Evolutionary conservation across 331 rosid genomes (phyloP).

Genomic region (Malus hybrid): DNA sequence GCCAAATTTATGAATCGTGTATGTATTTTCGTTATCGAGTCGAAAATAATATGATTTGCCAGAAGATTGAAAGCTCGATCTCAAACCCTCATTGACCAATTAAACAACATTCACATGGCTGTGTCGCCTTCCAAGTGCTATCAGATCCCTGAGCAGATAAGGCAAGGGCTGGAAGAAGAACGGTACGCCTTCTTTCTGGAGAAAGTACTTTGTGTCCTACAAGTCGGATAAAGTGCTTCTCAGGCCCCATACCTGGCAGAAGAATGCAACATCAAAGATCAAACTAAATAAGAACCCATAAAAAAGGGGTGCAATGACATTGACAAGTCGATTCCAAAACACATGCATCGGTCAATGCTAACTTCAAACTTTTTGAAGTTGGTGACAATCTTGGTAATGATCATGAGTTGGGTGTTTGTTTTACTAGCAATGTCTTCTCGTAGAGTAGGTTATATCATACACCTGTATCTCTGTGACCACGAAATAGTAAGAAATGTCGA

Average conservation of each 20-base stretch:
- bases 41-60: background rate
- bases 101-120: background rate
- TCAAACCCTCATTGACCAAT: background rate
- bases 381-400: too few relatives aligned
- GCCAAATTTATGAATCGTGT: background rate
- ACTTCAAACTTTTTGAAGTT: too few relatives aligned
- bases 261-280: constrained; percentile 3
- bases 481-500: too few relatives aligned
- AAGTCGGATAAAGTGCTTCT: constrained; percentile 8
- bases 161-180: too few relatives aligned
- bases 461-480: too few relatives aligned
- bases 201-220: constrained; percentile 3
- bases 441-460: too few relatives aligned
- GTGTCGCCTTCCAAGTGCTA: background rate
- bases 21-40: background rate
- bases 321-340: too few relatives aligned
- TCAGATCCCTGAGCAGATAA: too few relatives aligned
- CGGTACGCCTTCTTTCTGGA: background rate
- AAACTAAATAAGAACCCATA: constrained; percentile 1
- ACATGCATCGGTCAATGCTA: too few relatives aligned
- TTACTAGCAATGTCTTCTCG: too few relatives aligned
- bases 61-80: background rate
- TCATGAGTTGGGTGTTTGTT: too few relatives aligned
- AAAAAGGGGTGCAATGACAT: constrained; percentile 14
- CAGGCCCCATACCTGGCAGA: constrained; percentile 7